Evolutionary conservation across 2,329 filamentous ascomycete species (phyloP).

Genomic region (Arthrocladium fulminans): DNA sequence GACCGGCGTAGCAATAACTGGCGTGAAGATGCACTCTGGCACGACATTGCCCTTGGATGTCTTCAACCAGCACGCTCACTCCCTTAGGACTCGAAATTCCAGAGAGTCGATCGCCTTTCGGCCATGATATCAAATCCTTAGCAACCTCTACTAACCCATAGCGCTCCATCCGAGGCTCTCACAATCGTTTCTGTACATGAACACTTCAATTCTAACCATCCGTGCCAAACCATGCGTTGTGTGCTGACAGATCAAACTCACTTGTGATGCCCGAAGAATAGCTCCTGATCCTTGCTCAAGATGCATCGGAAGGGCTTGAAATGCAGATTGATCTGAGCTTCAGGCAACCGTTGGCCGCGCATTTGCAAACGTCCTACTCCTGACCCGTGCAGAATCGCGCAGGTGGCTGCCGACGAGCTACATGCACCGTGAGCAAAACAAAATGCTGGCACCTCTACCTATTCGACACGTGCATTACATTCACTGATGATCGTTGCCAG

Average conservation of each 20-base stretch:
- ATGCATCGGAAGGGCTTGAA: conserved; percentile 1
- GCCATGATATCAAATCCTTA: too few relatives aligned
- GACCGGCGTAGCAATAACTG: not conserved
- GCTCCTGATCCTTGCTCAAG: conserved; percentile 8
- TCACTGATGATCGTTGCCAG: not conserved
- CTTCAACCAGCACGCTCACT: too few relatives aligned
- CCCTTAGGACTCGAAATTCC: too few relatives aligned
- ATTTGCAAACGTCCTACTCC: not conserved
- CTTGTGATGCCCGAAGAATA: conserved; percentile 6
- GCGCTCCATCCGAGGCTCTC: too few relatives aligned
- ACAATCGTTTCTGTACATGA: not conserved
- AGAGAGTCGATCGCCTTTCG: too few relatives aligned
- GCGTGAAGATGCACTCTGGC: not conserved
- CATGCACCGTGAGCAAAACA: not conserved
- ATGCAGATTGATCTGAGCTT: conserved; percentile 4
- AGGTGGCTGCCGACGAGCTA: conserved; percentile 5
- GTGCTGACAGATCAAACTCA: conserved; percentile 6
- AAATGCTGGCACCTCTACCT: not conserved
- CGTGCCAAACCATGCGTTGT: not conserved
- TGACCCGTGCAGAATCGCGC: conserved; percentile 1
- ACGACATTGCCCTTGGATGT: too few relatives aligned
- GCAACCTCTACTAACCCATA: too few relatives aligned
- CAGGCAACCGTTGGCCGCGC: not conserved
- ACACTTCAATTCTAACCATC: too few relatives aligned
- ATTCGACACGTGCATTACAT: not conserved